Base-by-base conservation (phyloP, 177 flowering plant species). In the Vitis hybrid region DNA sequence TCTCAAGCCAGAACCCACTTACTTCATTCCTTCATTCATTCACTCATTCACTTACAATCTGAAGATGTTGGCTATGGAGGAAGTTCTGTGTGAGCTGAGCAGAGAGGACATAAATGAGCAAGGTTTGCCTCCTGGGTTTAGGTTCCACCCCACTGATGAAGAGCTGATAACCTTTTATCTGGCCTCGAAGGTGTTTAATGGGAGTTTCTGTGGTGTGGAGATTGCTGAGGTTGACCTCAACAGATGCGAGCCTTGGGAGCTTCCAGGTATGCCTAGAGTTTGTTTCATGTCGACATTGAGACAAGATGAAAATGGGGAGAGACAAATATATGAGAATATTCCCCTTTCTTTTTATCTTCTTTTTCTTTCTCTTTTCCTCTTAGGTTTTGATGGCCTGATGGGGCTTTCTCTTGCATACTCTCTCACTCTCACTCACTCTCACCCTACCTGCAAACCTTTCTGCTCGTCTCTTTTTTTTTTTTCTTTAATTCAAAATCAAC, bases 81-180 rank as follows among this genome's bases (percentile, higher is more conserved):
- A 84, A 11, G 66, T 86, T 0, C 56, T 89, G 18, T 18, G 82
- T 73, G 93, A 91, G 60, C 74, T 89, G 3, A 70, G 56, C 1
- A 75, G 82, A 52, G 85, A 80, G 34, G 89, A 84, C 17, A 55
- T 64, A 2, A 79, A 82, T 34, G 84, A 86, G 62, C 82, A 83
- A 65, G 89, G 85, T 6, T 72, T 90, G 78, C 97, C 94, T 26
- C 98, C 98, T 3, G 98, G 98, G 21, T 93, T 91, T 65, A 84
- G 98, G 69, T 93, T 93, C 62, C 98, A 93, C 67, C 98, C 98
- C 1, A 93, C 98, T 23, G 98, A 93, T 74, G 95, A 93, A 77
- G 98, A 93, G 72, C 93, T 93, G 30, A 83, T 93, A 3, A 87
- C 93, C 34, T 91, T 85, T 57, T 93, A 93, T 66, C 70, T 93